Conservation (phyloP, 495 filamentous ascomycete species). For the Penicillium angulare region DNA sequence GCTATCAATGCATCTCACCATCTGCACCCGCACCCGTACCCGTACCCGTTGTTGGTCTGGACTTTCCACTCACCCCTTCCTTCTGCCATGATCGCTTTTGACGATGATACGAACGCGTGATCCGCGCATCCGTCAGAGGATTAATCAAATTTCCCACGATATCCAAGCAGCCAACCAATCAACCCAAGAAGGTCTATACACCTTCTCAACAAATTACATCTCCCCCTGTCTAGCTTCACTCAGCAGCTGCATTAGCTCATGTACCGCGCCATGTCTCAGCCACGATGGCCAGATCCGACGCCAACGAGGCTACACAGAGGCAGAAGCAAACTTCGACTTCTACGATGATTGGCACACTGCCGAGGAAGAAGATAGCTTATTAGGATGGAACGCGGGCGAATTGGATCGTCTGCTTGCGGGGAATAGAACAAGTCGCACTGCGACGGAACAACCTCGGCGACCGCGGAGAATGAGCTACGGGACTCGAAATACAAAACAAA, state of each 20-base stretch:
- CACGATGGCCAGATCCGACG: conserved; percentile 73
- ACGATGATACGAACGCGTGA: conserved; percentile 70
- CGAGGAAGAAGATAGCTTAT: conserved; percentile 56
- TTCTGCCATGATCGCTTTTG: conserved; percentile 1
- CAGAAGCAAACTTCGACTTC: conserved; percentile 90
- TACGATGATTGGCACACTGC: conserved; percentile 98
- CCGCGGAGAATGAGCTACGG: conserved; percentile 90
- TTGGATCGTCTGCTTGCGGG: conserved; percentile 84
- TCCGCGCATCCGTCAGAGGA: conserved; percentile 87
- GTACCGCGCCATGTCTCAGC: conserved; percentile 68
- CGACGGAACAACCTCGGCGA: conserved; percentile 64
- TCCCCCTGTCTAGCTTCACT: conserved; percentile 74
- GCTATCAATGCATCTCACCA: too few relatives aligned
- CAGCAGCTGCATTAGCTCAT: conserved; percentile 62
- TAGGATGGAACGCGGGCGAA: conserved; percentile 80
- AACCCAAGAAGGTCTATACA: conserved; percentile 84
- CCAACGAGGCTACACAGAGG: conserved; percentile 61
- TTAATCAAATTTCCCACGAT: conserved; percentile 90
- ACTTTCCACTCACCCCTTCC: neutral
- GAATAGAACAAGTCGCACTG: conserved; percentile 52
- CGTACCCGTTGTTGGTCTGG: too few relatives aligned
- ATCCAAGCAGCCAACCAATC: conserved; percentile 90
- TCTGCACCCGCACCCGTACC: too few relatives aligned
- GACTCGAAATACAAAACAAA: conserved; percentile 58
- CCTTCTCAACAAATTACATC: conserved; percentile 81